A percentile compares a stretch with the other conserved stretches of the same genome.
phyloP scores from a whole-genome alignment of 2,329 filamentous ascomycete species.

The Fusarium graminum region DNA sequence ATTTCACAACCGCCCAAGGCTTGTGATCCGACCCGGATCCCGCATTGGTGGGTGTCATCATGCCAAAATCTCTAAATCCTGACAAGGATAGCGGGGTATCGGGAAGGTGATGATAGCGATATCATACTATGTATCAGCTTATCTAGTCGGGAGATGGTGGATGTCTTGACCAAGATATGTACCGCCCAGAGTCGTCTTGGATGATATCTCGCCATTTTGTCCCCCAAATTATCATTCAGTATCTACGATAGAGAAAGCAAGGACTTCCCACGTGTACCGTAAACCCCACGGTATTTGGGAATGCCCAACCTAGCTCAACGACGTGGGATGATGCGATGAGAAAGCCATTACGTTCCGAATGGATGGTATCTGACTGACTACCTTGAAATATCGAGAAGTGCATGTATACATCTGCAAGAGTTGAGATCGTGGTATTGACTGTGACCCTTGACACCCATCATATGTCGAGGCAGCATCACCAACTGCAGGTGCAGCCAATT shows the following conservation, averaged over 20 bases:
- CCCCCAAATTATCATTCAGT: constrained; percentile 16
- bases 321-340: constrained; percentile 39
- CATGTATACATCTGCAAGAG: background rate
- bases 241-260: constrained; percentile 16
- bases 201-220: constrained; percentile 13
- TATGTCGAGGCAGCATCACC: constrained; percentile 21
- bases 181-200: constrained; percentile 1
- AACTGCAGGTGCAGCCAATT: constrained; percentile 14
- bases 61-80: constrained; percentile 23
- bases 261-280: constrained; percentile 29
- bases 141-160: constrained; percentile 1
- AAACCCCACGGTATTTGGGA: constrained; percentile 38
- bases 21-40: constrained; percentile 30
- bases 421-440: constrained; percentile 1
- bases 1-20: constrained; percentile 25
- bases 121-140: constrained; percentile 1
- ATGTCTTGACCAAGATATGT: constrained; percentile 6
- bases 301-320: constrained; percentile 33
- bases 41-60: constrained; percentile 38
- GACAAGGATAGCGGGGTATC: constrained; percentile 35
- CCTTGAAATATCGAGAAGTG: constrained; percentile 7
- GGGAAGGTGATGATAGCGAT: constrained; percentile 24
- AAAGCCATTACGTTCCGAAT: constrained; percentile 34
- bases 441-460: constrained; percentile 19
- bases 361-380: constrained; percentile 14